A percentile compares a stretch with the other conserved stretches of the same genome.
Evolutionary conservation across 2,329 filamentous ascomycete species (phyloP).

Genomic region (Pseudogymnoascus sp.): DNA sequence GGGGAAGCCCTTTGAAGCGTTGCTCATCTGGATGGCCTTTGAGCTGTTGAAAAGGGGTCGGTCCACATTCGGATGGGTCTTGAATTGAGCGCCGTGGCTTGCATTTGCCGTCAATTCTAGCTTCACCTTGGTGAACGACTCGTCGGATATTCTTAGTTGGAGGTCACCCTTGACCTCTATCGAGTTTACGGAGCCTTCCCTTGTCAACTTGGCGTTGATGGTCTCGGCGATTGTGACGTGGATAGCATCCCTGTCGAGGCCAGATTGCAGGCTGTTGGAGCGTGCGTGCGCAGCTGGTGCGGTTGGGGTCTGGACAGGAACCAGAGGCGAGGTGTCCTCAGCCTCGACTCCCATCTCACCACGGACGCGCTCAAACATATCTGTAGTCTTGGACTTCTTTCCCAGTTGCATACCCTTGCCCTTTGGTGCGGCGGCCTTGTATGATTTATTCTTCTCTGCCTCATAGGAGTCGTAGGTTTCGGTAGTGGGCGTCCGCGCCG

Average conservation of each 20-base stretch:
- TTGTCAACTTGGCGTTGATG: constrained; percentile 81
- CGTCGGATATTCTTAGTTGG: constrained; percentile 81
- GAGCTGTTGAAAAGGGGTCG: constrained; percentile 74
- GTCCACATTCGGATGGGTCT: constrained; percentile 95
- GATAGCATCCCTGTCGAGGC: constrained; percentile 73
- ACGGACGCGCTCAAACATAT: constrained; percentile 93
- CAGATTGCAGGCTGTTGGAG: constrained; percentile 54
- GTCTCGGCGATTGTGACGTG: constrained; percentile 81
- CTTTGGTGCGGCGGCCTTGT: constrained; percentile 61
- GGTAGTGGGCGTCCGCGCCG: constrained; percentile 61
- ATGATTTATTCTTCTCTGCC: constrained; percentile 91
- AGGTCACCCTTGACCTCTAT: constrained; percentile 88
- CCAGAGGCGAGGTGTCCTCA: constrained; percentile 64
- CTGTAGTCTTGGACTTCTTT: constrained; percentile 96
- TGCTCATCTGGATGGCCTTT: constrained; percentile 83
- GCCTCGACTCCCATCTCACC: constrained; percentile 83
- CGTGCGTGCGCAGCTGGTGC: constrained; percentile 44
- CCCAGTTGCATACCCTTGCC: constrained; percentile 98
- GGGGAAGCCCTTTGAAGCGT: constrained; percentile 80
- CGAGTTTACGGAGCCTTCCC: constrained; percentile 79
- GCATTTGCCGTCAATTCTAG: constrained; percentile 69
- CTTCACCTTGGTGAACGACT: constrained; percentile 84
- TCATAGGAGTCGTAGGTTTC: constrained; percentile 92
- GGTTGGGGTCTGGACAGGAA: constrained; percentile 43
- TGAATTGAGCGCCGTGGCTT: constrained; percentile 80